Conservation (phyloP, 1,139 yeast genomes). For the Diutina sp. region DNA sequence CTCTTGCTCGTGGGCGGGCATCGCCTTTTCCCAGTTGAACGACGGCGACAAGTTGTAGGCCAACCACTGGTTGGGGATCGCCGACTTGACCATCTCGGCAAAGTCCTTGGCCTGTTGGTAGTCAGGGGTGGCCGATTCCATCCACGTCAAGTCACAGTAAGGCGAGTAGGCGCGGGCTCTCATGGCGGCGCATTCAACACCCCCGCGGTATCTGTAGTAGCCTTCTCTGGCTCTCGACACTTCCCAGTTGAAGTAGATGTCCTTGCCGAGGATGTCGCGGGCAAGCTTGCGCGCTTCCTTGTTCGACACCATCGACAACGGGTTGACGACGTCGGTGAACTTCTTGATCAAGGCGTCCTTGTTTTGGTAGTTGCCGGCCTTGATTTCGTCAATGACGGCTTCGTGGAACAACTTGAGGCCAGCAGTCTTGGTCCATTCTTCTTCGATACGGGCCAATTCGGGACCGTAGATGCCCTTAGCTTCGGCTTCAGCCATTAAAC, state of each 20-base stretch:
- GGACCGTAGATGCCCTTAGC: constrained; percentile 58
- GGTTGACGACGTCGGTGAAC: constrained; percentile 60
- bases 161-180: constrained; percentile 96
- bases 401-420: constrained; percentile 83
- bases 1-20: constrained; percentile 78
- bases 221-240: constrained; percentile 95
- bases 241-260: constrained; percentile 91
- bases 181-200: constrained; percentile 95
- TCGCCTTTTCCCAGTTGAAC: constrained; percentile 95
- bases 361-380: constrained; percentile 44
- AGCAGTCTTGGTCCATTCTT: constrained; percentile 74
- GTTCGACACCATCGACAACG: constrained; percentile 64
- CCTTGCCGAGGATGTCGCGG: constrained; percentile 65
- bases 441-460: constrained; percentile 60
- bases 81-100: constrained; percentile 77
- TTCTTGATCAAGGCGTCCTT: constrained; percentile 53
- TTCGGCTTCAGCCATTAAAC: constrained; percentile 77
- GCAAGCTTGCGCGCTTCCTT: constrained; percentile 75
- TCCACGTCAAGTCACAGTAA: constrained; percentile 93
- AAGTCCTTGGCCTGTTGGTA: constrained; percentile 89
- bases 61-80: constrained; percentile 84
- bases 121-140: constrained; percentile 96
- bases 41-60: constrained; percentile 95
- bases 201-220: constrained; percentile 91
- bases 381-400: constrained; percentile 80